Base-by-base conservation (phyloP, 1,284 basidiomycete species). In the Ganoderma lucidum region DNA sequence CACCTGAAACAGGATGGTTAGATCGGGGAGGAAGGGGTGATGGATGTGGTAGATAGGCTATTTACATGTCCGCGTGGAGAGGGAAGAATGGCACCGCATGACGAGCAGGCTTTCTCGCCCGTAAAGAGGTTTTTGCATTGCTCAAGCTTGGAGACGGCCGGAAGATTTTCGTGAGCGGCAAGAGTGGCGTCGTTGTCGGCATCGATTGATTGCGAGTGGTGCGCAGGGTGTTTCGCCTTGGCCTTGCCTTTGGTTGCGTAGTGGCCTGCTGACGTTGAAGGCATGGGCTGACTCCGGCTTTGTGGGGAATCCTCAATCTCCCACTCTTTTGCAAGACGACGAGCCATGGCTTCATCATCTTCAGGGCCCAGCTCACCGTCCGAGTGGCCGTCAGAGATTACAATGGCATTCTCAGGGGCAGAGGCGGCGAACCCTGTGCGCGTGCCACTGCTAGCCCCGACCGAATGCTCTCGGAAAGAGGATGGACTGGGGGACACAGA, bases 241-340 rank as follows among this genome's bases (percentile, higher is more conserved):
- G 66, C 61, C 42, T 73, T 76, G 39, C 58, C 62, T 62, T 68
- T 65, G 14, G 9, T 32, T 23, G 35, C 19, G 28, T 15, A 15
- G 15, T 19, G 35, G 8, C 35, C 35, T 12, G 56, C 32, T n/a
- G 56, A 59, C 35, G 35, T 59, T 15, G 37, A 39, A 35, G 56
- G 19, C 56, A 9, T n/a, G 19, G 35, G 35, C 9, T 35, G 56
- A 32, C 28, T 28, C 6, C 15, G 30, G 35, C 9, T 14, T 15
- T 39, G n/a, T 59, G 30, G 56, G 19, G 56, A 59, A 30, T 78
- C 76, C 30, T 75, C 73, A 15, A 72, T 77, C 78, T 75, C 73
- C 77, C 79, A 85, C 77, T 85, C 80, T 42, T 75, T 75, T 10
- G 83, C 82, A 19, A 86, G 77, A 41, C 78, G 77, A 73, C 78